Base-by-base conservation (phyloP, 768 basidiomycete genomes). In the Punctularia strigosozonata region DNA sequence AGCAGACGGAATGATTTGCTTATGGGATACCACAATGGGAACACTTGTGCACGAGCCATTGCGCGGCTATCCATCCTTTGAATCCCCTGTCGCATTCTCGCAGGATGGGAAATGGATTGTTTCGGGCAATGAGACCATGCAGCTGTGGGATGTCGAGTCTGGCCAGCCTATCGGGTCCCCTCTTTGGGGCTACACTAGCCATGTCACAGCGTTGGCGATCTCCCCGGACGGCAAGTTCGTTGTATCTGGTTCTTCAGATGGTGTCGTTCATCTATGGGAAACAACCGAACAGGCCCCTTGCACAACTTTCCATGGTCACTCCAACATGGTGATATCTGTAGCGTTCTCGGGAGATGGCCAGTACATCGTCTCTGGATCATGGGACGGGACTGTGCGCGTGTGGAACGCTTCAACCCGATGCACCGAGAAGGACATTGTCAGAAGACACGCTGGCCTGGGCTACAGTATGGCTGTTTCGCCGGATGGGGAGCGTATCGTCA, bases 311-410 rank as follows among this genome's bases (percentile, higher is more conserved):
- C 21, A 38, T 14, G 51, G 50, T 0, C 52, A 55, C 37, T 23
- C 32, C 14, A 47, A 38, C 30, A 26, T 34, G 4, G 48, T 51
- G n/a, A 36, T 15, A 21, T 20, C 40, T 23, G 24, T 56, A 19
- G 47, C 47, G 1, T 45, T 51, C 37, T 46, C 52, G 10, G 45
- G 42, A 14, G 37, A 50, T 41, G 49, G 44, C 14, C 17, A 22
- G 23, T 39, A 28, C 6, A 14, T 53, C 20, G 40, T 48, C 30
- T 43, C 45, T n/a, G 47, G 40, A 13, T 40, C 36, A 19, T 7
- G 13, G 6, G 40, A 41, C 21, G 20, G 19, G 17, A 21, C 35
- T 17, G 40, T 43, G 1, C 30, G 36, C 15, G 34, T 52, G 3
- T 54, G 52, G 51, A 35, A 48, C 26, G 43, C 41, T 1, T 15